Percentiles rank a stretch among this genome's conserved stretches.
Conservation (phyloP, 805 yeast species). For the Candida railenensis region DNA sequence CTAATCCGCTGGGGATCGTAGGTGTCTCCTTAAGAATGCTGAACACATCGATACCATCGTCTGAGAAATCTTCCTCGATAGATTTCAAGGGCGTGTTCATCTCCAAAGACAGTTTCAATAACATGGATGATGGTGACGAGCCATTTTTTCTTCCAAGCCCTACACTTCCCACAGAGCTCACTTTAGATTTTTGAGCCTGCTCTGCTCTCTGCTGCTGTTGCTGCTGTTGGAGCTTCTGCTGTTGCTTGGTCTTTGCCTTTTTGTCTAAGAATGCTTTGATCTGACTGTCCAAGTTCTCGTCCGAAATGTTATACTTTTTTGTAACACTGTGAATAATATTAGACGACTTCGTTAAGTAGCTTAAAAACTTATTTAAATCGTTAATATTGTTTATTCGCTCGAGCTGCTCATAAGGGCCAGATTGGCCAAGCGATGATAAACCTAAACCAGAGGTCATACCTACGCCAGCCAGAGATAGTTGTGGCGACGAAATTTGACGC, state of each 20-base stretch:
- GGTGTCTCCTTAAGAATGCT: conserved; percentile 1
- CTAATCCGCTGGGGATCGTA: background rate
- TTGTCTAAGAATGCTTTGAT: conserved; percentile 20
- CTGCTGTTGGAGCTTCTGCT: background rate
- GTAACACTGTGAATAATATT: conserved; percentile 40
- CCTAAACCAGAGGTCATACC: background rate
- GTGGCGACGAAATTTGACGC: background rate
- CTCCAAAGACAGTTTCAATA: background rate
- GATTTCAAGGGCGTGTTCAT: background rate
- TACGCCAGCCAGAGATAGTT: background rate
- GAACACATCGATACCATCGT: conserved; percentile 1
- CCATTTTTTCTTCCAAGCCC: background rate
- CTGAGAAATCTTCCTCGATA: conserved; percentile 4
- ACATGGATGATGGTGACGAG: background rate
- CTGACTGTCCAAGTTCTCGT: conserved; percentile 19
- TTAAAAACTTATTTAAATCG: conserved; percentile 39
- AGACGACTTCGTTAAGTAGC: conserved; percentile 35
- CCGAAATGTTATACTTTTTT: conserved; percentile 20
- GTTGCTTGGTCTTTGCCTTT: conserved; percentile 11
- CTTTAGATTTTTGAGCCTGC: conserved; percentile 1
- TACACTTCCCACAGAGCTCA: background rate
- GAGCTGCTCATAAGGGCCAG: conserved; percentile 26
- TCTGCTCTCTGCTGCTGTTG: conserved; percentile 3
- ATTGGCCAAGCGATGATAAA: background rate
- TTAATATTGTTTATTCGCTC: conserved; percentile 39